Evolutionary conservation across 371 early-diverging fungal species (phyloP), one percentile per base, ranked within the genome.

Genomic region (Zychaea mexicana): DNA sequence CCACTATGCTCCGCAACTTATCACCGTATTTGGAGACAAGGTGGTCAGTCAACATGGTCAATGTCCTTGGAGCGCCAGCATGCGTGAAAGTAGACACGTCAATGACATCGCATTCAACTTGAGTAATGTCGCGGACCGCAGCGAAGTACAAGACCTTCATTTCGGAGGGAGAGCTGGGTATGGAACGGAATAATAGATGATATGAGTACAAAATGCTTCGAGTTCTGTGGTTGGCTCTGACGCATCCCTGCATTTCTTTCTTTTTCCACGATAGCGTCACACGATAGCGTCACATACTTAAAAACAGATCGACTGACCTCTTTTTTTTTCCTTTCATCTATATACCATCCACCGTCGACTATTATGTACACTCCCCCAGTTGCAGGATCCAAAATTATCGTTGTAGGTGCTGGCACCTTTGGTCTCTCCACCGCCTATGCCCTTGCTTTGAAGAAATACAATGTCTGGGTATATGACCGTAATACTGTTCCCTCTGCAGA

Each of bases 71-170:
- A 21, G 12, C 19, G 7, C 72, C 68, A 2, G 54, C 15, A 36
- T 42, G 4, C n/a, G n/a, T 36, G 38, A 36, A 36, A 24, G 49
- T 47, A 8, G 70, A 60, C 58, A 84, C 57, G 15, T 69, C 68
- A 33, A 87, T 69, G 27, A 61, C 62, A 60, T 85, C 84, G 3
- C 57, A 58, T 1, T 78, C 80, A 8, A 69, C 64, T 17, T 73
- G 72, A 2, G 85, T 73, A n/a, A 83, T 76, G 60, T 88, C 88
- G 61, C 79, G 79, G 7, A 84, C 84, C 6, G 81, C 73, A 1
- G 90, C 90, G 78, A 90, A 90, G 65, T 85, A 87, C 19, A 88
- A 76, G 15, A 90, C 77, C 28, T 67, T 76, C 39, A 60, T 52
- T 31, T 60, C 26, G 4, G 22, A 26, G 21, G 26, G 26, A 19